Percentiles rank a stretch among this genome's conserved stretches.
These are phyloP conservation scores for Naganishia antarctica DNA, from an alignment of 768 basidiomycete genomes.

Conservation along the genomic window DNA sequence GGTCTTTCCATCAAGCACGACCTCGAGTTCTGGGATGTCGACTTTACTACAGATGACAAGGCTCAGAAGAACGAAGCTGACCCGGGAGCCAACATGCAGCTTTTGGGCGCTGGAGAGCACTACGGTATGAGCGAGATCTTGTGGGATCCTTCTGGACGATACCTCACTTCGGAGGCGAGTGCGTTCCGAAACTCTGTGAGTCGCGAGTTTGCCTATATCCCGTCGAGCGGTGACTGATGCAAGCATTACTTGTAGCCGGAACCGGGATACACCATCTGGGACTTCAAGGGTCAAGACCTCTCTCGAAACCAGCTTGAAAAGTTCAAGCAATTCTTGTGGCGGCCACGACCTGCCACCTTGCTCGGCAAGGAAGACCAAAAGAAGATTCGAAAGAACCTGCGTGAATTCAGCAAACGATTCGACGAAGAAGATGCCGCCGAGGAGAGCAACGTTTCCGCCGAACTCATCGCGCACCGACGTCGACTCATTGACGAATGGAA, in stretches of 20 bases:
- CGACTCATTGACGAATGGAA: constrained; percentile 98
- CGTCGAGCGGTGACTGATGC: constrained; percentile 9
- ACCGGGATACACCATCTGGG: constrained; percentile 94
- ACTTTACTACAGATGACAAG: constrained; percentile 65
- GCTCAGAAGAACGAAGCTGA: constrained; percentile 54
- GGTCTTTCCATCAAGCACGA: constrained; percentile 93
- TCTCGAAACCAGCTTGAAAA: constrained; percentile 74
- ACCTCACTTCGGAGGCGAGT: constrained; percentile 85
- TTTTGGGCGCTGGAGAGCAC: constrained; percentile 81
- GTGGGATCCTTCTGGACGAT: constrained; percentile 96
- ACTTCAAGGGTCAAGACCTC: constrained; percentile 95
- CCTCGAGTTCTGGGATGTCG: constrained; percentile 97
- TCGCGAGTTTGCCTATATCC: constrained; percentile 15
- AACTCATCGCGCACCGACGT: constrained; percentile 81
- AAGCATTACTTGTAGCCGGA: constrained; percentile 62
- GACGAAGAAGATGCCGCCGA: constrained; percentile 96
- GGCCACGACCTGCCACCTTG: constrained; percentile 84
- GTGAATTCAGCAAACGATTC: constrained; percentile 83
- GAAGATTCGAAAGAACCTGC: constrained; percentile 76
- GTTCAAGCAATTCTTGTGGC: constrained; percentile 99
- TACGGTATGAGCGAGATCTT: constrained; percentile 96
- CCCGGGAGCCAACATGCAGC: constrained; percentile 79
- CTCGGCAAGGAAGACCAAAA: constrained; percentile 83
- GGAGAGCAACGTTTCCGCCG: constrained; percentile 88
- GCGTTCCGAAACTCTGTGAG: constrained; percentile 89